Base-by-base conservation (phyloP, 805 yeast species). In the Yarrowia bubula region DNA sequence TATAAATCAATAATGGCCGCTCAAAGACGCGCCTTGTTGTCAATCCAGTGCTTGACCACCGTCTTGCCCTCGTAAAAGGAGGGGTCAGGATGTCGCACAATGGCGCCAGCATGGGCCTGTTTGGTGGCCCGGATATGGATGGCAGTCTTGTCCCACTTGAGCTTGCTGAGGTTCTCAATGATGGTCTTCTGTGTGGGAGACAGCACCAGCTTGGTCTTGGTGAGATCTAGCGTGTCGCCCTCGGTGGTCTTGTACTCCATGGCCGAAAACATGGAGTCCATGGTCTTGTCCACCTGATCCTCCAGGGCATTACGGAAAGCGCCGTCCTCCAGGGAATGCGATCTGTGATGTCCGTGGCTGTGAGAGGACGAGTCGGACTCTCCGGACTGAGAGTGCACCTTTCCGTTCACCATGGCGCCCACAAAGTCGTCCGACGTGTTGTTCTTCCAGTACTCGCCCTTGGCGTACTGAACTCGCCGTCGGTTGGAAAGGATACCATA, bases 91-190 rank as follows among this genome's bases (percentile, higher is more conserved):
- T 81, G 84, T 58, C 96, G 81, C 47, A 86, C 89, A 66, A 90
- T 88, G 1, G 90, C 86, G 1, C 95, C 96, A 1, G 96, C 90
- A 71, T 90, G 97, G 0, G 96, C 83, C 48, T 86, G 83, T 57
- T 80, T 80, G 6, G 93, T 86, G 35, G 82, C 77, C 42, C 86
- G 80, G 66, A 90, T 87, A 66, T 86, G 81, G 32, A 90, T 80
- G 0, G 95, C 92, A 69, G 75, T 87, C 72, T 89, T 90, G 47
- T 77, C 74, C 96, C 96, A 91, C 1, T 76, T 71, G 4, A 89
- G 73, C 3, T 74, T 69, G 73, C 90, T 90, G 72, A 90, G 79
- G 61, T 81, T 79, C 33, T 75, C 75, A 37, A 88, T 80, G 46
- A 89, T 88, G 13, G 73, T 76, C 62, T 75, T 70, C 71, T 89